phyloP scores from a whole-genome alignment of 2,329 filamentous ascomycete species.

The Claviceps digitariae region DNA sequence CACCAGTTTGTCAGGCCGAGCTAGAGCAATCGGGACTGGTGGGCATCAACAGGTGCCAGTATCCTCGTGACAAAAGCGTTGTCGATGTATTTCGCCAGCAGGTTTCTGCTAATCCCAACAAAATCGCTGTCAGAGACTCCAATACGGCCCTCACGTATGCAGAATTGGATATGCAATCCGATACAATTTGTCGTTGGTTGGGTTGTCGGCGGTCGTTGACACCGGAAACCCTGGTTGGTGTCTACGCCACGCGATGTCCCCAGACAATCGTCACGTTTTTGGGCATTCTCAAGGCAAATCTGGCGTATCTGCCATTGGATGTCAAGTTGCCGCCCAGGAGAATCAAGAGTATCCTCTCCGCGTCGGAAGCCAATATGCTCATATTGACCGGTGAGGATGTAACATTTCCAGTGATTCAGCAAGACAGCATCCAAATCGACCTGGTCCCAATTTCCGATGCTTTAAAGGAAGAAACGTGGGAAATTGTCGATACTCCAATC shows the following conservation, averaged over 20 bases:
- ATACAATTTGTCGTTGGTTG: constrained; percentile 10
- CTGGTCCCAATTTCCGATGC: constrained; percentile 6
- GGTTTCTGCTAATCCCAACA: constrained; percentile 5
- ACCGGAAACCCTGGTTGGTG: constrained; percentile 9
- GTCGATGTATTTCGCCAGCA: constrained; percentile 13
- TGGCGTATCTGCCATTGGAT: constrained; percentile 14
- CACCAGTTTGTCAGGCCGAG: neutral
- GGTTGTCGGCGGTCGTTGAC: neutral
- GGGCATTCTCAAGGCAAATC: constrained; percentile 13
- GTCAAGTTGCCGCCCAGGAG: constrained; percentile 8
- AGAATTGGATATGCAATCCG: constrained; percentile 9
- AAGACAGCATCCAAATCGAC: constrained; percentile 4
- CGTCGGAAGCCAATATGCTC: constrained; percentile 5
- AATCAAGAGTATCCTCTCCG: constrained; percentile 9
- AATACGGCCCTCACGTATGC: constrained; percentile 8
- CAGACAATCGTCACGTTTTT: constrained; percentile 11
- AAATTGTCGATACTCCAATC: neutral
- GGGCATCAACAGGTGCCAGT: constrained; percentile 6
- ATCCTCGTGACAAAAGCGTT: constrained; percentile 11
- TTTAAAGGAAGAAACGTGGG: neutral
- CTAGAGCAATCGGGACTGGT: constrained; percentile 10
- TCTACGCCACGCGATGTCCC: constrained; percentile 10
- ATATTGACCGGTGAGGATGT: constrained; percentile 7
- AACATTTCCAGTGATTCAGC: neutral
- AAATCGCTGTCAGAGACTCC: constrained; percentile 11